phyloP scores from a whole-genome alignment of 75 land plant species.

The Sequoiadendron giganteum region DNA sequence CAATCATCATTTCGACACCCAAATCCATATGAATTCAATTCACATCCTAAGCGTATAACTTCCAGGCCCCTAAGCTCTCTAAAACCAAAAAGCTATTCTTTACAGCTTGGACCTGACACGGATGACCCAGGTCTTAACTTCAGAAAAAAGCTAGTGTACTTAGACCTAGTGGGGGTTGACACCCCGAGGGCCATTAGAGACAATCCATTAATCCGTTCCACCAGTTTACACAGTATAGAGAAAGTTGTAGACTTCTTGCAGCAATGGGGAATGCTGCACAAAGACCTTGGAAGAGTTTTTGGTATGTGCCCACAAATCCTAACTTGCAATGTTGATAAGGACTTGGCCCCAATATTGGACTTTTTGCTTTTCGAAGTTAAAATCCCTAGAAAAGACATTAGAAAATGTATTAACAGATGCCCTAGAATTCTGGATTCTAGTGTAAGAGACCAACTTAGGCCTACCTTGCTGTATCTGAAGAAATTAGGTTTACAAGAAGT shows the following conservation, averaged over 20 bases:
- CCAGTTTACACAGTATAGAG: constrained; percentile 50
- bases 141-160: neutral
- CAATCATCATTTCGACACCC: too few relatives aligned
- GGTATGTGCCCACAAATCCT: constrained; percentile 64
- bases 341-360: constrained; percentile 51
- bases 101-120: too few relatives aligned
- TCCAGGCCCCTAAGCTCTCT: too few relatives aligned
- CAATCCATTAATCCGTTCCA: constrained; percentile 53
- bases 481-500: constrained; percentile 36
- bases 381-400: constrained; percentile 35
- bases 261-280: constrained; percentile 52
- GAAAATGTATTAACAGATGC: constrained; percentile 63
- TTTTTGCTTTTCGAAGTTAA: constrained; percentile 49
- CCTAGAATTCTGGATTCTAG: constrained; percentile 61
- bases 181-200: constrained; percentile 39
- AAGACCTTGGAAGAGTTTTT: constrained; percentile 48
- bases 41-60: too few relatives aligned
- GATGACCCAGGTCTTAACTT: too few relatives aligned
- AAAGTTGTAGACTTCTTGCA: constrained; percentile 51
- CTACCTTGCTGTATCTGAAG: constrained; percentile 58
- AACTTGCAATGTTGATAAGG: constrained; percentile 38
- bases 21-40: too few relatives aligned
- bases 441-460: constrained; percentile 62
- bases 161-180: constrained; percentile 68
- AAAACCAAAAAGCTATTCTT: too few relatives aligned